Evolutionary conservation across 176 grass and related monocot species (phyloP), one percentile per base, ranked within the genome.

Genomic region (Bonia amplexicaulis): DNA sequence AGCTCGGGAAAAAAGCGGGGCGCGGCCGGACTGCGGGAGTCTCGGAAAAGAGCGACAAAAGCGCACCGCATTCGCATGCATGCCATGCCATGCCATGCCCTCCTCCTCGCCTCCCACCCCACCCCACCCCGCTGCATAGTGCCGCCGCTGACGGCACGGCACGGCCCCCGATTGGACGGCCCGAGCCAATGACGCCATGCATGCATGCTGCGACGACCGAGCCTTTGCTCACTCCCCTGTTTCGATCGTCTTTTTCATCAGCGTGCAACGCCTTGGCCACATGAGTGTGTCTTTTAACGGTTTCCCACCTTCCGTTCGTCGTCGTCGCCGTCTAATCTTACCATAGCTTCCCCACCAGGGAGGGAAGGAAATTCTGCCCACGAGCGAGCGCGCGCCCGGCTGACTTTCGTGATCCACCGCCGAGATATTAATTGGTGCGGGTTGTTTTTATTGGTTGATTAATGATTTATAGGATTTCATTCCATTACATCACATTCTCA

Each of bases 21-120:
- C 73, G 31, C 42, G 45, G 60, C 22, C 73, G 39, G 62, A 69
- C 85, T 54, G 53, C 37, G 42, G 22, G 57, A 84, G 88, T 90
- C 91, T 93, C 81, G 88, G 91, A 88, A 90, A 93, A 88, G 88
- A 84, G 85, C 91, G 85, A 72, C 87, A 89, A 84, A 82, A 83
- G 59, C 49, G 64, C 69, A 66, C 63, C 83, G 80, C 87, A 51
- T 60, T 74, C 61, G 85, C 80, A 73, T 62, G 79, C 79, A 74
- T 60, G 19, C 10, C 48, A 29, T 19, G 73, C 90, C 79, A 74
- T 60, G 19, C 10, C 48, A 29, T 19, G 73, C 90, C 15, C 39
- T 16, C 5, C 46, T 66, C 46, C 15, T 31, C 65, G 11, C 55
- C 55, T 22, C 10, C 26, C 31, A 2, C 31, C 31, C 19, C 6